Evolutionary conservation across 306 rosid species (phyloP), one percentile per base, ranked within the genome.

Genomic region (Cucurbita ficifolia): DNA sequence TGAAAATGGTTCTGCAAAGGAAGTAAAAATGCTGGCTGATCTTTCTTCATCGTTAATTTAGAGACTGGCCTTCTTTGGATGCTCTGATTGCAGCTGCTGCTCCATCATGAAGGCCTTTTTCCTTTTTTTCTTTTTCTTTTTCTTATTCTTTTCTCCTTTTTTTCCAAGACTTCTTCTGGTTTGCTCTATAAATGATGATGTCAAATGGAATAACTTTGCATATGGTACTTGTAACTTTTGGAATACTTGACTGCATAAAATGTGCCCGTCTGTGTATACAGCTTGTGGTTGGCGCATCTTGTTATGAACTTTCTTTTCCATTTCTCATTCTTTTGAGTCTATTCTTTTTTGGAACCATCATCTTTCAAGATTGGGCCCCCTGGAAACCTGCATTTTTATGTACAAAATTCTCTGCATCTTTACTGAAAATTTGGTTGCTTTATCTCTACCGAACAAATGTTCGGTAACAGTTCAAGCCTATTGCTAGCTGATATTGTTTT

Each of bases 121-220:
- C 8, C 2, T 39, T 36, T 38, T 16, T 0, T 0, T 5, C 13
- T 33, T 61, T 46, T 5, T 42, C 16, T 5, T 5, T 39, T 39
- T 39, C 4, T 10, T 18, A n/a, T n/a, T n/a, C n/a, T n/a, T 33
- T 10, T 5, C 3, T 22, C 36, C 5, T 19, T 29, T 29, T 61
- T 17, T 17, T 2, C 6, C 18, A n/a, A 43, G 38, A 40, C 72
- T 12, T 65, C 3, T 61, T 65, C 3, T 61, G 8, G 4, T 10
- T 6, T 63, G 50, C 2, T n/a, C 70, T 63, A 5, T 39, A 63
- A 63, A 21, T 29, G 33, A 29, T 29, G 33, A 29, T 45, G 33
- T 67, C 29, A 43, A 64, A 64, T 62, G 48, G 69, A 38, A 62
- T 62, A 61, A 61, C 69, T 62, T 60, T 60, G 21, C 67, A 42